Evolutionary conservation across 345 rosid genomes (phyloP).

Genomic region (Acer yangbiense): DNA sequence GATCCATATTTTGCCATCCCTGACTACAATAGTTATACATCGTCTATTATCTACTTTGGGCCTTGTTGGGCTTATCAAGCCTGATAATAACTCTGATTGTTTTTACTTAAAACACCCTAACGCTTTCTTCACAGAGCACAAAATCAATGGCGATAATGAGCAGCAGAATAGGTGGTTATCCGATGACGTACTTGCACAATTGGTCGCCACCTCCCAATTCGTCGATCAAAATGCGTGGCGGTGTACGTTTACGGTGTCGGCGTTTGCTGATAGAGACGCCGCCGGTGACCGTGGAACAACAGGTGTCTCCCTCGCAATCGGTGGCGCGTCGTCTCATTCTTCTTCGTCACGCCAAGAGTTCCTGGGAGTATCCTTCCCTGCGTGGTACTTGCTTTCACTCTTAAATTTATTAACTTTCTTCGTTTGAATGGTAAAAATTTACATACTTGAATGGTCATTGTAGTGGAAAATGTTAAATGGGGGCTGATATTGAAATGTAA

Average conservation of each 20-base stretch:
- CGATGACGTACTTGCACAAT: neutral
- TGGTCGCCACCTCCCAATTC: neutral
- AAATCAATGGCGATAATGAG: slow-evolving; percentile 4
- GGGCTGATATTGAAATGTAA: neutral
- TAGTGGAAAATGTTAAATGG: neutral
- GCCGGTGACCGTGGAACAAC: slow-evolving; percentile 20
- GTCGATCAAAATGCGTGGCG: neutral
- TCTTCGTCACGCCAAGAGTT: slow-evolving; percentile 94
- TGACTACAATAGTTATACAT: too few relatives aligned
- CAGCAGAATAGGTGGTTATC: neutral
- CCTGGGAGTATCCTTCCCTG: slow-evolving; percentile 67
- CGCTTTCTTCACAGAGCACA: neutral
- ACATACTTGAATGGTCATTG: neutral
- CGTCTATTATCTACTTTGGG: neutral
- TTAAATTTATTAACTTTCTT: neutral
- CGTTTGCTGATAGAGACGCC: slow-evolving; percentile 25
- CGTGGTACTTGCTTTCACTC: slow-evolving; percentile 45
- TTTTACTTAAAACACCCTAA: neutral
- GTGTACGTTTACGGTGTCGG: neutral
- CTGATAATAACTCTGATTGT: neutral
- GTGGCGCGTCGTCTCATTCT: slow-evolving; percentile 82
- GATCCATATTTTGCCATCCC: too few relatives aligned
- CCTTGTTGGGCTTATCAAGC: neutral
- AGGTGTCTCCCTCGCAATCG: slow-evolving; percentile 28
- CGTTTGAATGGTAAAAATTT: neutral